Evolutionary conservation across 257 asterid species (phyloP), one percentile per base, ranked within the genome.

Genomic region (Vinca minor): DNA sequence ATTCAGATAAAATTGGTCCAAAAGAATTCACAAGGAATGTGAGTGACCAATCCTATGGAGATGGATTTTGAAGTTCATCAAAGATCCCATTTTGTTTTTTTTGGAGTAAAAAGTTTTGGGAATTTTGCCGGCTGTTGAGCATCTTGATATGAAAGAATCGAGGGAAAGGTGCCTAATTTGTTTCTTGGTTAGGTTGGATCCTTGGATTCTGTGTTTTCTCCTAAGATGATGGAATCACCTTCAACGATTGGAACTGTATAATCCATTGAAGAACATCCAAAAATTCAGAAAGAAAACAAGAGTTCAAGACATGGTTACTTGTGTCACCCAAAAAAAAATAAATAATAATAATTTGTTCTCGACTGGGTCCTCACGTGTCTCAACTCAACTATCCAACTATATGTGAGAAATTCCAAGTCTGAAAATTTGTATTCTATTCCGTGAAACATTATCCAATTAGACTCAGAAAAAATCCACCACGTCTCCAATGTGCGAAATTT

Each of bases 1-100:
- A 47, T 46, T 63, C 46, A n/a, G 57, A 45, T 63, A 28, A 42
- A 44, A 9, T 32, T 47, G 68, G 35, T 8, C 68, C 48, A 3
- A 49, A 18, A 49, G 57, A 15, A 21, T 21, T 35, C 18, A 29
- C 38, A 5, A 8, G 55, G 54, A 15, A 42, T 29, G 42, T 15
- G 28, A 44, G 9, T 64, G 59, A 32, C 21, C 1, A 48, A 46
- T 46, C 21, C 0, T 9, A 7, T n/a, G 17, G 12, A 39, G 50
- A n/a, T 6, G 8, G 41, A 55, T 8, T 42, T 0, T 12, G 17
- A 42, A 4, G 3, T 20, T 17, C 34, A 53, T 53, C 59, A 53
- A 53, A 36, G 28, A 26, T 12, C 59, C 38, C 26, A n/a, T n/a
- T n/a, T n/a, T n/a, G n/a, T n/a, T n/a, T n/a, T n/a, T n/a, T n/a